Evolutionary conservation across 2,329 filamentous ascomycete species (phyloP).

Genomic region (Trichoderma sp.): DNA sequence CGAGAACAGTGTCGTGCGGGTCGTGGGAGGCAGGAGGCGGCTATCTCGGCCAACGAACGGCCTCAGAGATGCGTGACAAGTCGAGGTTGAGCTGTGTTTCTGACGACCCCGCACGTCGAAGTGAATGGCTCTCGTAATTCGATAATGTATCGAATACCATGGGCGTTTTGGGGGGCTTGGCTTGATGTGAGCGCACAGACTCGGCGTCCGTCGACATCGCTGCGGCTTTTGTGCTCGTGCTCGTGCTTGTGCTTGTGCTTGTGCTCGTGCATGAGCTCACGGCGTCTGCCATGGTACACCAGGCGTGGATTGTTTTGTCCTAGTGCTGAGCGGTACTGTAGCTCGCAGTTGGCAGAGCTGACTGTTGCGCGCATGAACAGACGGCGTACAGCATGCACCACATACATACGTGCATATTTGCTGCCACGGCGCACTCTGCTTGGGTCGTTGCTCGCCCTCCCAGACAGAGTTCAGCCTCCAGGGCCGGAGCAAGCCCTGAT

Average conservation of each 20-base stretch:
- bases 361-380: background rate
- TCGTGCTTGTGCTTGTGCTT: background rate
- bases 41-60: conserved; percentile 8
- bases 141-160: background rate
- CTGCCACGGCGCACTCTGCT: background rate
- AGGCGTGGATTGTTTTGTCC: background rate
- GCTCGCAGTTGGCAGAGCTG: background rate
- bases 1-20: conserved; percentile 3
- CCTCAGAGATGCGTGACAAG: background rate
- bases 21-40: background rate
- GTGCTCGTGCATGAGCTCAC: background rate
- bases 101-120: conserved; percentile 1
- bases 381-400: background rate
- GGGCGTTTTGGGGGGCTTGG: background rate
- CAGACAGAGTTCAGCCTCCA: background rate
- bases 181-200: background rate
- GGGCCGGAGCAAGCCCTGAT: background rate
- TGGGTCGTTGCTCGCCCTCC: background rate
- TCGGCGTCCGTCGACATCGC: background rate
- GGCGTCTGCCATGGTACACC: background rate
- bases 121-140: background rate
- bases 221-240: background rate
- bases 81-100: background rate
- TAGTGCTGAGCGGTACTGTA: background rate
- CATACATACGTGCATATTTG: conserved; percentile 4